Percentiles rank a stretch among this genome's conserved stretches.
phyloP scores from a whole-genome alignment of 768 basidiomycete genomes.

The Hebeloma cylindrosporum region DNA sequence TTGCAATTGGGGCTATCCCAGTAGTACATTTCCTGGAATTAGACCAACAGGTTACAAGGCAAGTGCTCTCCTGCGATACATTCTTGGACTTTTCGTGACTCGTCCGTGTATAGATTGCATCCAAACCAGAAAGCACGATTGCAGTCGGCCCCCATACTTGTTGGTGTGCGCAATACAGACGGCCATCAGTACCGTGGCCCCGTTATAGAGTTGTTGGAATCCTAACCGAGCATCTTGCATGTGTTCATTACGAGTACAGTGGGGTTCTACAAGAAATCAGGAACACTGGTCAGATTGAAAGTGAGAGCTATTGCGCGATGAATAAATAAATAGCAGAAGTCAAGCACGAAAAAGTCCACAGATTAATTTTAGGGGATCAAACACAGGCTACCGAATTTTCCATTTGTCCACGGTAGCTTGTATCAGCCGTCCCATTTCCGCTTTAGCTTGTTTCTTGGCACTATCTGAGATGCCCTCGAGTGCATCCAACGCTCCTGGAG shows the following conservation, averaged over 20 bases:
- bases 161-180: slow-evolving; percentile 66
- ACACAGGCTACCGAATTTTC: slow-evolving; percentile 47
- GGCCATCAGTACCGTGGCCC: slow-evolving; percentile 55
- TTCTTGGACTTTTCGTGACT: not conserved
- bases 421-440: slow-evolving; percentile 72
- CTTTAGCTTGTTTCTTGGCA: slow-evolving; percentile 79
- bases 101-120: slow-evolving; percentile 24
- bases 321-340: slow-evolving; percentile 12
- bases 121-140: slow-evolving; percentile 24
- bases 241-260: not conserved
- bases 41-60: slow-evolving; percentile 47
- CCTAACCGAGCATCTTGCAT: slow-evolving; percentile 3
- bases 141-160: slow-evolving; percentile 39
- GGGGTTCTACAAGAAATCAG: not conserved
- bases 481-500: slow-evolving; percentile 69
- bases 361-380: slow-evolving; percentile 2
- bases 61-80: slow-evolving; percentile 2
- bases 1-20: slow-evolving; percentile 74
- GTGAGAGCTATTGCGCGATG: not conserved
- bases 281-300: not conserved
- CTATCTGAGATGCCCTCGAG: slow-evolving; percentile 78
- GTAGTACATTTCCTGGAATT: slow-evolving; percentile 52
- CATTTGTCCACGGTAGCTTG: slow-evolving; percentile 76
- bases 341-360: slow-evolving; percentile 9
- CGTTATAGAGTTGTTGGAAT: slow-evolving; percentile 24